Conservation (phyloP, 1,139 yeast species). For the Taphrina communis region DNA sequence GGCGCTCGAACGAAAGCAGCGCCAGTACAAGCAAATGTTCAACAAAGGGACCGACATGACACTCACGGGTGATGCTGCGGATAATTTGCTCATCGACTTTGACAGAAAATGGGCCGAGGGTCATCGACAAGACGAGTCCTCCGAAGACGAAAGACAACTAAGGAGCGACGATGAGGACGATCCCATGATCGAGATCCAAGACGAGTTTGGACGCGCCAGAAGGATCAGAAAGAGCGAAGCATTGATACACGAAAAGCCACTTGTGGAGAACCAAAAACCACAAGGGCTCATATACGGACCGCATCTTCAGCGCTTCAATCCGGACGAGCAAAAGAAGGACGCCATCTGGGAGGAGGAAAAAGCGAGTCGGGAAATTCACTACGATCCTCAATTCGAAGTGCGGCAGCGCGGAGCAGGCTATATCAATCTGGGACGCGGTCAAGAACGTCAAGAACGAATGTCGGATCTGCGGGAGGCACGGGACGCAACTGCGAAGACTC, state of each 20-base stretch:
- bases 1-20: slow-evolving; percentile 31
- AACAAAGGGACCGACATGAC: slow-evolving; percentile 37
- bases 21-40: slow-evolving; percentile 30
- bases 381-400: slow-evolving; percentile 30
- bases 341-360: slow-evolving; percentile 37
- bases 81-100: slow-evolving; percentile 33
- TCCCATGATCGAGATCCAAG: slow-evolving; percentile 36
- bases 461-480: slow-evolving; percentile 11
- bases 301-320: slow-evolving; percentile 29
- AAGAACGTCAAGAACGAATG: slow-evolving; percentile 29
- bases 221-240: slow-evolving; percentile 21
- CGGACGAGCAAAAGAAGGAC: slow-evolving; percentile 27
- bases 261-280: slow-evolving; percentile 8
- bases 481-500: slow-evolving; percentile 5
- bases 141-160: slow-evolving; percentile 4
- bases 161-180: slow-evolving; percentile 22
- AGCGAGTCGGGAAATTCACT: slow-evolving; percentile 31
- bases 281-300: slow-evolving; percentile 24
- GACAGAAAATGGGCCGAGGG: slow-evolving; percentile 40
- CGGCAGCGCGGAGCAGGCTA: slow-evolving; percentile 37
- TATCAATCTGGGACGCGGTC: slow-evolving; percentile 29
- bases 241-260: slow-evolving; percentile 13
- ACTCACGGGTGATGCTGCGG: slow-evolving; percentile 29
- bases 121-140: slow-evolving; percentile 11
- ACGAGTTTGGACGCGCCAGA: slow-evolving; percentile 38